These are phyloP conservation scores for Pilaira anomala DNA, from an alignment of 192 early-diverging fungal species.

Conservation along the genomic window DNA sequence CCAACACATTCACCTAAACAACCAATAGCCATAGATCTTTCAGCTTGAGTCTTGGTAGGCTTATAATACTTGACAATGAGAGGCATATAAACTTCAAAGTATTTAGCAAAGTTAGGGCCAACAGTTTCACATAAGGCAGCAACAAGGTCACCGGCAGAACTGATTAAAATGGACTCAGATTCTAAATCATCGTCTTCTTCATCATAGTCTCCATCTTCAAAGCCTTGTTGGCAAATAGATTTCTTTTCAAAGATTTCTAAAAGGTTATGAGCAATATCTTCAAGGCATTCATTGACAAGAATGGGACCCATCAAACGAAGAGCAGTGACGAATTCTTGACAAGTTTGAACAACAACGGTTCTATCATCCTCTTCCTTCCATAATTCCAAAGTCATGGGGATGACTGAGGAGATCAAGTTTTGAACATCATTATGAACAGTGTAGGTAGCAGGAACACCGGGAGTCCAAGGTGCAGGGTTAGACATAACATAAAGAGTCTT, in stretches of 20 bases:
- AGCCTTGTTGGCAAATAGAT: constrained; percentile 68
- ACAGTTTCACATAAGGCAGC: constrained; percentile 71
- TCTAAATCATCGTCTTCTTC: constrained; percentile 87
- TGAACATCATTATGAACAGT: constrained; percentile 75
- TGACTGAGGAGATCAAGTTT: constrained; percentile 61
- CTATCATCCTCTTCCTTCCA: constrained; percentile 84
- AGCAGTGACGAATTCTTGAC: constrained; percentile 66
- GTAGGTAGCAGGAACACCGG: constrained; percentile 70
- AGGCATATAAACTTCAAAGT: constrained; percentile 77
- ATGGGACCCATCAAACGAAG: constrained; percentile 76
- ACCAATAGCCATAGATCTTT: constrained; percentile 89
- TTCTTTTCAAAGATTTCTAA: constrained; percentile 70
- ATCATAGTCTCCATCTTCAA: constrained; percentile 59
- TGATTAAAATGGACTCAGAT: constrained; percentile 77
- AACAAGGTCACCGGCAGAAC: constrained; percentile 77
- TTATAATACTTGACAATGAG: constrained; percentile 81
- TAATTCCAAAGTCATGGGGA: constrained; percentile 67
- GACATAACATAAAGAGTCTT: constrained; percentile 75
- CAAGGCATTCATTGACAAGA: constrained; percentile 49
- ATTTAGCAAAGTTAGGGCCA: constrained; percentile 70
- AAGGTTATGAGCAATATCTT: constrained; percentile 34
- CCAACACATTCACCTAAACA: constrained; percentile 78
- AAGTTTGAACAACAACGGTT: constrained; percentile 77
- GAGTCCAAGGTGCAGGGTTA: constrained; percentile 62
- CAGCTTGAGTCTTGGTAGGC: constrained; percentile 60